A percentile compares a stretch with the other conserved stretches of the same genome.
Conservation (phyloP, 1,284 basidiomycete species). For the Phylloboletellus chloephorus region DNA sequence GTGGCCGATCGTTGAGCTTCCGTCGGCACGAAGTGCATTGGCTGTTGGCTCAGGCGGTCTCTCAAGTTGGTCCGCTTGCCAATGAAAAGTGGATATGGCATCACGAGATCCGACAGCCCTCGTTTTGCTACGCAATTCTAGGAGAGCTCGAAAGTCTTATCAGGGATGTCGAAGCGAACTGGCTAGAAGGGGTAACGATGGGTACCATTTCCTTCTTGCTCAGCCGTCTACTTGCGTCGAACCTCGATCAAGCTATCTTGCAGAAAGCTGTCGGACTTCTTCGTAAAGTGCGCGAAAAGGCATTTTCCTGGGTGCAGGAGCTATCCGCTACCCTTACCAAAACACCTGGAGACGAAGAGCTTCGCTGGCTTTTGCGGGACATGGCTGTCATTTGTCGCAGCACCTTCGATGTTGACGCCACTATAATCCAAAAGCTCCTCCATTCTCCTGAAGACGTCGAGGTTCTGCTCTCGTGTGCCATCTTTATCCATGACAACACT, state of each 20-base stretch:
- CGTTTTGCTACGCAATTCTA: constrained; percentile 35
- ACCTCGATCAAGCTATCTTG: constrained; percentile 8
- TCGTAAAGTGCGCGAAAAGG: constrained; percentile 27
- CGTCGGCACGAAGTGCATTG: constrained; percentile 35
- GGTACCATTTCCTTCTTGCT: constrained; percentile 34
- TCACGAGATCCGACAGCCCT: constrained; percentile 23
- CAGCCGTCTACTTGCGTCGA: constrained; percentile 33
- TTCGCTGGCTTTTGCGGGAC: constrained; percentile 30
- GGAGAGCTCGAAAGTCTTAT: constrained; percentile 31
- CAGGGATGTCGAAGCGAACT: constrained; percentile 34
- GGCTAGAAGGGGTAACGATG: constrained; percentile 38
- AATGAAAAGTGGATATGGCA: constrained; percentile 32
- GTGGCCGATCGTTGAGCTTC: constrained; percentile 35
- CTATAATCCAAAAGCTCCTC: constrained; percentile 20
- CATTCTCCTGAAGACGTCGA: constrained; percentile 24
- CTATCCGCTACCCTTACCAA: constrained; percentile 25
- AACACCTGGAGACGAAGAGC: constrained; percentile 18
- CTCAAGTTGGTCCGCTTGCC: constrained; percentile 37
- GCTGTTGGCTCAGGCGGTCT: constrained; percentile 38
- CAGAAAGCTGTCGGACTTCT: constrained; percentile 24
- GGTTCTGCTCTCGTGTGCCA: constrained; percentile 33
- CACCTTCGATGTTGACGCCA: constrained; percentile 36
- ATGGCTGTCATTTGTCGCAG: constrained; percentile 36
- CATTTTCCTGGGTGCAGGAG: constrained; percentile 36
- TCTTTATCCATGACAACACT: constrained; percentile 32